A percentile compares a stretch with the other conserved stretches of the same genome.
Evolutionary conservation across 2,329 filamentous ascomycete species (phyloP).

Genomic region (Karstenula rhodostoma): DNA sequence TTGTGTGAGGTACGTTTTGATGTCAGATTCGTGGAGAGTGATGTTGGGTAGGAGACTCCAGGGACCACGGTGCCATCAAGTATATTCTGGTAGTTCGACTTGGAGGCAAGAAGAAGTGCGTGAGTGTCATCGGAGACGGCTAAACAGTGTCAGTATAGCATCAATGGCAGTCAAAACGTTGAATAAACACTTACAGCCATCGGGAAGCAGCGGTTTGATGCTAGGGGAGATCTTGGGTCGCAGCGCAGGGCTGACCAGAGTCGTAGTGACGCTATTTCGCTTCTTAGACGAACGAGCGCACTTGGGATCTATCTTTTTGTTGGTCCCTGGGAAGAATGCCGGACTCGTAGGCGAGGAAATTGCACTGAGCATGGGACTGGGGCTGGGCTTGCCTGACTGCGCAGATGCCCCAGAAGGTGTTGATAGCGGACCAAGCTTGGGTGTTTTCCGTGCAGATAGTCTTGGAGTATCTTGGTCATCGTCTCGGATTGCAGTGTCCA

Average conservation of each 20-base stretch:
- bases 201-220: conserved; percentile 89
- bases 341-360: conserved; percentile 60
- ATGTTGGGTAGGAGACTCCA: conserved; percentile 88
- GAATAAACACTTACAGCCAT: conserved; percentile 60
- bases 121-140: conserved; percentile 65
- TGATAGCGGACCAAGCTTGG: conserved; percentile 67
- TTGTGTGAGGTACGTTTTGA: conserved; percentile 98
- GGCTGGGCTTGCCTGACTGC: conserved; percentile 53
- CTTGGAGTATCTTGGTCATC: conserved; percentile 64
- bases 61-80: conserved; percentile 91
- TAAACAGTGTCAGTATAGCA: conserved; percentile 31
- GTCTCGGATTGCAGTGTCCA: conserved; percentile 60
- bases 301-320: conserved; percentile 44
- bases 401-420: conserved; percentile 49
- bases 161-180: background rate
- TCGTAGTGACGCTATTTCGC: conserved; percentile 64
- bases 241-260: conserved; percentile 85
- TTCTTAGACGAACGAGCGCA: conserved; percentile 47
- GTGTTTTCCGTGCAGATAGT: conserved; percentile 72
- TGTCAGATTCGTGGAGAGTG: conserved; percentile 90
- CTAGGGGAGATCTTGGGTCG: conserved; percentile 90
- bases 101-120: conserved; percentile 83
- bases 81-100: conserved; percentile 98
- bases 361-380: conserved; percentile 63
- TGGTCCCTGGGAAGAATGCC: conserved; percentile 35